phyloP scores from a whole-genome alignment of 352 stramenopile species.

The Phytophthora ramorum region DNA sequence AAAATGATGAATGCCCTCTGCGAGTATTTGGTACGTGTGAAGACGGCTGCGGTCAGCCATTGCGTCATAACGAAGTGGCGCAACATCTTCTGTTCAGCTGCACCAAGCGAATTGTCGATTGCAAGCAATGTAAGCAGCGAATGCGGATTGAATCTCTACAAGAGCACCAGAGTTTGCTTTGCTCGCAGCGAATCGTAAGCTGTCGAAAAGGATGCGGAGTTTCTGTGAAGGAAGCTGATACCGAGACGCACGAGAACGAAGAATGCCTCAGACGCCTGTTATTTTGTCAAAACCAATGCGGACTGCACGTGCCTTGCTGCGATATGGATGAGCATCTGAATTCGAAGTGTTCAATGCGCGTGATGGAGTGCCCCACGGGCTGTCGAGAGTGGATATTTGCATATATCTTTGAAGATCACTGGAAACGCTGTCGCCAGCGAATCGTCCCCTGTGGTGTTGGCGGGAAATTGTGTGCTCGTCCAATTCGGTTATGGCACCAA shows the following conservation, averaged over 20 bases:
- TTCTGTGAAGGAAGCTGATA: constrained; percentile 47
- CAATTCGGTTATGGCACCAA: constrained; percentile 69
- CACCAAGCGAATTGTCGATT: constrained; percentile 50
- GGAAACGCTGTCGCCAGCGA: constrained; percentile 68
- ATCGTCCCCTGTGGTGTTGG: constrained; percentile 67
- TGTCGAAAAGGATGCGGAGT: constrained; percentile 67
- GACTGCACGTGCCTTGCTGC: constrained; percentile 41
- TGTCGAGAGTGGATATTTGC: constrained; percentile 67
- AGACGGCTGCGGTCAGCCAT: constrained; percentile 42
- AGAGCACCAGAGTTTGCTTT: constrained; percentile 57
- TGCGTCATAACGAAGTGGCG: constrained; percentile 60
- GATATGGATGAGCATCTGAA: constrained; percentile 52
- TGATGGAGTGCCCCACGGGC: constrained; percentile 63
- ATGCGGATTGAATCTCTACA: constrained; percentile 44
- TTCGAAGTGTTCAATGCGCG: constrained; percentile 59
- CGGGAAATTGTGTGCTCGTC: constrained; percentile 53
- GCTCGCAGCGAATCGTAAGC: constrained; percentile 52
- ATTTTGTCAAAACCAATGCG: constrained; percentile 66
- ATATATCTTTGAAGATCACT: constrained; percentile 67
- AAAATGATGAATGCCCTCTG: constrained; percentile 54
- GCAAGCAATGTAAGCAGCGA: constrained; percentile 52
- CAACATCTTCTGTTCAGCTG: constrained; percentile 72
- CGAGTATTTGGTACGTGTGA: constrained; percentile 61
- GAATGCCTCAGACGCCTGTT: constrained; percentile 55
- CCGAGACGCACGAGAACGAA: constrained; percentile 48